A percentile compares a stretch with the other conserved stretches of the same genome.
Conservation (phyloP, 345 rosid species). For the Eucalyptus erythrocorys region DNA sequence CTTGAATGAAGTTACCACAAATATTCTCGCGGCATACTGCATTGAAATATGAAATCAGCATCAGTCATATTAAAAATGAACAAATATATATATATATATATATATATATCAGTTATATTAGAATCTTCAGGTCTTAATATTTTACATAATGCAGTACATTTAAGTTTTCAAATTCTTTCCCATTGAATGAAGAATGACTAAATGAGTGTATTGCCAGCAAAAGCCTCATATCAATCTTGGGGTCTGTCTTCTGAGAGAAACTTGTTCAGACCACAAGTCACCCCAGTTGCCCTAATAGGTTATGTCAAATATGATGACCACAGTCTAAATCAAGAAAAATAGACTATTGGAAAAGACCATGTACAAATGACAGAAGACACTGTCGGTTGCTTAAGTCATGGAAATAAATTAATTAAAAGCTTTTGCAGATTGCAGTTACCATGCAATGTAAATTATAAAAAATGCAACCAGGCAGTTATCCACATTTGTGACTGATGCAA, state of each 20-base stretch:
- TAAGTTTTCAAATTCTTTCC: neutral
- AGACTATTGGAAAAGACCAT: neutral
- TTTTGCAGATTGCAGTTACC: neutral
- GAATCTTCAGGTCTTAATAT: neutral
- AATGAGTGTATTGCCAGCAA: neutral
- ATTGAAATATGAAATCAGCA: neutral
- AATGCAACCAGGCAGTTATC: neutral
- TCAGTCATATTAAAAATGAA: neutral
- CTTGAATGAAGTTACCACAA: constrained; percentile 80
- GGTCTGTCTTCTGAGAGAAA: neutral
- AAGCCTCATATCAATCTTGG: neutral
- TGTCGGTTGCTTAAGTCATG: neutral
- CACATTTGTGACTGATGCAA: neutral
- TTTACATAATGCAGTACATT: neutral
- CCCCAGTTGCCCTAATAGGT: neutral
- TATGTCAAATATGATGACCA: neutral
- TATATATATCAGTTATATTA: neutral
- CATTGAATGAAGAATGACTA: neutral
- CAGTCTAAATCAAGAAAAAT: neutral
- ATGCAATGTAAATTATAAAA: neutral
- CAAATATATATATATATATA: neutral
- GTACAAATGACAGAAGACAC: neutral
- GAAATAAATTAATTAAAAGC: neutral
- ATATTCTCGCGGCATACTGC: constrained; percentile 70
- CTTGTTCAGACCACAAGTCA: neutral